A percentile compares a stretch with the other conserved stretches of the same genome.
These are phyloP conservation scores for Linum trigynum DNA, from an alignment of 345 rosid species.

Conservation along the genomic window DNA sequence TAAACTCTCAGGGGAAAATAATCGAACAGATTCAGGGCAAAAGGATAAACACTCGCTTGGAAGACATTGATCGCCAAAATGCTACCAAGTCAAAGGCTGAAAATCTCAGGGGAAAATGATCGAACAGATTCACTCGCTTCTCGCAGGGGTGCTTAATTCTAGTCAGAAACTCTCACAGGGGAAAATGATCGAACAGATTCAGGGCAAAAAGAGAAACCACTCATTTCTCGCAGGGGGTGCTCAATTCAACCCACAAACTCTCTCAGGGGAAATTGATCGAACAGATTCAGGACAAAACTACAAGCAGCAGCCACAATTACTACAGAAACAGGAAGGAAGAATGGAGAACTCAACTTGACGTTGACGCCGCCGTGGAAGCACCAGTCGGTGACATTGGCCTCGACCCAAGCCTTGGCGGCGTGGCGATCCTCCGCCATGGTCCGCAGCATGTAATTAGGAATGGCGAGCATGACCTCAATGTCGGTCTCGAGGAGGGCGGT, in stretches of 20 bases:
- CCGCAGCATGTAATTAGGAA: conserved; percentile 1
- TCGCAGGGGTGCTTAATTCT: not conserved
- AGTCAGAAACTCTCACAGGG: not conserved
- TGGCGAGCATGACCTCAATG: not conserved
- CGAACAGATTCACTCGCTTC: too few species aligned
- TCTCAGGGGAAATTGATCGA: too few species aligned
- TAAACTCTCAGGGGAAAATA: too few species aligned
- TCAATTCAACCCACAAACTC: too few species aligned
- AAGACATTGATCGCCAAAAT: too few species aligned
- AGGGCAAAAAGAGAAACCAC: not conserved
- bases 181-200: not conserved
- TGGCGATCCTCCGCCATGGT: not conserved
- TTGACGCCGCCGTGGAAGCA: conserved; percentile 1
- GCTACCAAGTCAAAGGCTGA: not conserved
- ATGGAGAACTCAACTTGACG: conserved; percentile 1
- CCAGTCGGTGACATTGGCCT: not conserved
- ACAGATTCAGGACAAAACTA: too few species aligned
- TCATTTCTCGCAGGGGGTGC: too few species aligned
- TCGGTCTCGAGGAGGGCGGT: not conserved
- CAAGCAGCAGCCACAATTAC: not conserved
- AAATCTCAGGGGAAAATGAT: not conserved
- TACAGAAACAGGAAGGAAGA: not conserved
- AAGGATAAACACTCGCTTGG: too few species aligned
- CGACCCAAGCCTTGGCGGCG: not conserved
- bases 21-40: too few species aligned